Base-by-base conservation (phyloP, 768 basidiomycete species). In the Rhodotorula graminis region DNA sequence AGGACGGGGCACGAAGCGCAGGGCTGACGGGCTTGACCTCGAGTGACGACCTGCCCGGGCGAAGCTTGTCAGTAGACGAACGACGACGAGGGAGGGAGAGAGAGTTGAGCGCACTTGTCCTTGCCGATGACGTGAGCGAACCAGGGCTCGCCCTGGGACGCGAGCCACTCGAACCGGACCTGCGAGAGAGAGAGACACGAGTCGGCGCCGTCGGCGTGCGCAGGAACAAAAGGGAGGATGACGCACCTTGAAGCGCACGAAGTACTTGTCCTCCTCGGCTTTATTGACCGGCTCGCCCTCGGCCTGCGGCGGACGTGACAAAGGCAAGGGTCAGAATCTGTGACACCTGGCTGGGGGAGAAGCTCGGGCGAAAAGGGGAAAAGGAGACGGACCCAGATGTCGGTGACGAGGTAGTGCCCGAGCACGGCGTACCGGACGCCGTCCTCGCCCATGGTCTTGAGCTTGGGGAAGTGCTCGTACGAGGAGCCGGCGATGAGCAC, bases 131-230 rank as follows among this genome's bases (percentile, higher is more conserved):
- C 44, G 23, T 67, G 25, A 2, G 5, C 50, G 47, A 75, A 75
- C 74, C 74, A 75, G 2, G 70, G 68, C 44, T 47, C 61, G 23
- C 74, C 74, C 40, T 75, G 74, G 44, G 61, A 53, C 11, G 57
- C 46, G 16, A 70, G 68, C 74, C 74, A 75, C 40, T 72, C 70
- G 49, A 75, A 75, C 14, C 70, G 67, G 23, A 75, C 70, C 73
- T 74, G 71, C 2, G 1, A 1, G 29, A 14, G 19, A 0, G 1
- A 0, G 49, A 50, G 19, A 21, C n/a, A 49, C 9, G 15, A 6
- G 14, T 27, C n/a, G 16, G 11, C 50, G 11, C 29, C 4, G 2
- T 4, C 21, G 0, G 25, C n/a, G 14, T 21, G n/a, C 18, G 46
- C 3, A 4, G 23, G n/a, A 3, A 3, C 10, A 37, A 4, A 21